Evolutionary conservation across 176 grass and related monocot genomes (phyloP).

Genomic region (Hordeum marinum): DNA sequence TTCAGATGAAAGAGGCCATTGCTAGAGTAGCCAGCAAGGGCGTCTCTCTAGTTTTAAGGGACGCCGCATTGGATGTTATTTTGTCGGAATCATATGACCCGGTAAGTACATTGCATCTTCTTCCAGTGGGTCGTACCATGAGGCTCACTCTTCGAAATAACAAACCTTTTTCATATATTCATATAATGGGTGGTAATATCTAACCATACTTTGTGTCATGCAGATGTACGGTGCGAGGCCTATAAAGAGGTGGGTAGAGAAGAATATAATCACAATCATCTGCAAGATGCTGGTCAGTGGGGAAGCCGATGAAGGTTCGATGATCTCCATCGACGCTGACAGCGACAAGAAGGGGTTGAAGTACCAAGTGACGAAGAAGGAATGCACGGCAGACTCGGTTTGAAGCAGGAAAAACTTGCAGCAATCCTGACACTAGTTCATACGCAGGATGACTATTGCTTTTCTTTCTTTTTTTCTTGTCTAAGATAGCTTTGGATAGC

Average conservation of each 20-base stretch:
- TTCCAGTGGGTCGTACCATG: not conserved
- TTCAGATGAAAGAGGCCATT: constrained; percentile 49
- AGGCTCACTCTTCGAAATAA: not conserved
- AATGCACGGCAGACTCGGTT: not conserved
- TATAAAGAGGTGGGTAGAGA: not conserved
- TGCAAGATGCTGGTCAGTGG: not conserved
- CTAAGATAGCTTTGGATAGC: not conserved
- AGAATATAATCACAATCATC: not conserved
- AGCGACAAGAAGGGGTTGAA: not conserved
- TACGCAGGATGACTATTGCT: not conserved
- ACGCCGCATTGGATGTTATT: constrained; percentile 46
- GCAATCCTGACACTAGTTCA: not conserved
- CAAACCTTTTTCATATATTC: not conserved
- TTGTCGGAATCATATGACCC: constrained; percentile 10
- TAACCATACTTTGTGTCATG: not conserved
- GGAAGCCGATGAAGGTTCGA: not conserved
- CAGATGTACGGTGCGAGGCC: not conserved
- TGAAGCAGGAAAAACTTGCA: not conserved
- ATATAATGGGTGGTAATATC: not conserved
- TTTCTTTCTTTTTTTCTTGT: not conserved
- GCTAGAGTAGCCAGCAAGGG: constrained; percentile 38
- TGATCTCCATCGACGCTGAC: not conserved
- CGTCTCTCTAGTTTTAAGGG: constrained; percentile 36
- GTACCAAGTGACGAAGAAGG: not conserved
- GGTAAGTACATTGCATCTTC: not conserved